A percentile compares a stretch with the other conserved stretches of the same genome.
Conservation (phyloP, 306 rosid species). For the Fagus crenata region DNA sequence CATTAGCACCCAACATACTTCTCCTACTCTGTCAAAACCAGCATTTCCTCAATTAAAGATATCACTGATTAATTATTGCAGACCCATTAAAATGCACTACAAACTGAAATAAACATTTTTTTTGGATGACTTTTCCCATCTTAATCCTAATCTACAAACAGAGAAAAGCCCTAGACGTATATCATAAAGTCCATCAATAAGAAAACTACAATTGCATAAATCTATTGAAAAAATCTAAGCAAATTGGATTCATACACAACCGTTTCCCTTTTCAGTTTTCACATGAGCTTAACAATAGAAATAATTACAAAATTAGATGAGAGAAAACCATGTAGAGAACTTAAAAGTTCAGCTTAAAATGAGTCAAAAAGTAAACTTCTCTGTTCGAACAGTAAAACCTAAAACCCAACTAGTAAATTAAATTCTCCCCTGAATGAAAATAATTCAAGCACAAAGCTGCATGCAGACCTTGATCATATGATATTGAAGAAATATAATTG, state of each 20-base stretch:
- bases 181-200: background rate
- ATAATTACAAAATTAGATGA: slow-evolving; percentile 15
- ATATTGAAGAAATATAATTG: background rate
- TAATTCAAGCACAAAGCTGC: slow-evolving; percentile 25
- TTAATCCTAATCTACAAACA: background rate
- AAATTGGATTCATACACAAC: slow-evolving; percentile 9
- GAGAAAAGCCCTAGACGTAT: background rate
- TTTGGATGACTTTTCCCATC: background rate
- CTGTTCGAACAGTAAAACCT: slow-evolving; percentile 27
- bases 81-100: background rate
- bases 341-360: background rate
- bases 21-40: slow-evolving; percentile 13
- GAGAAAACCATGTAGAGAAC: slow-evolving; percentile 10
- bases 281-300: background rate
- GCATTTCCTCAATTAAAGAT: background rate
- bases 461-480: slow-evolving; percentile 44
- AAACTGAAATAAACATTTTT: background rate
- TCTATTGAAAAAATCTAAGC: slow-evolving; percentile 16
- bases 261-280: slow-evolving; percentile 10
- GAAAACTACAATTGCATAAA: slow-evolving; percentile 10
- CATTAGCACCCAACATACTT: slow-evolving; percentile 19
- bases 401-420: slow-evolving; percentile 21
- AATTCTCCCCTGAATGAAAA: slow-evolving; percentile 5
- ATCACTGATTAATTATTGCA: slow-evolving; percentile 8
- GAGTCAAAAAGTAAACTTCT: slow-evolving; percentile 20